Percentiles rank a stretch among this genome's conserved stretches.
Conservation (phyloP, 768 basidiomycete species). For the Mycena epipterygia region DNA sequence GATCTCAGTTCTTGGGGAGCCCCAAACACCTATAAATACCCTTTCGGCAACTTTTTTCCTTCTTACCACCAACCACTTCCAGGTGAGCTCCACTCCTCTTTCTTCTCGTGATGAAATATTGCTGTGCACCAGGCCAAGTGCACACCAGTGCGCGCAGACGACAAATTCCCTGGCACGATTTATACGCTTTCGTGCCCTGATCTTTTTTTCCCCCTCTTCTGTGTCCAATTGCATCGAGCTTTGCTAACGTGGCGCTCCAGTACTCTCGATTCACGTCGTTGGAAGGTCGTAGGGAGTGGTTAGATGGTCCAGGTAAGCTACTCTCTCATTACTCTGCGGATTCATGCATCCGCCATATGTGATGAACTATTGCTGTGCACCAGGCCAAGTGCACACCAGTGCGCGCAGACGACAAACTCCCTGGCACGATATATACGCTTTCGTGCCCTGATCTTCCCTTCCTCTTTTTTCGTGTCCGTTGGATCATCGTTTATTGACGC, state of each 20-base stretch:
- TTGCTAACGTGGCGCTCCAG: conserved; percentile 3
- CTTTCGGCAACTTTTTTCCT: neutral
- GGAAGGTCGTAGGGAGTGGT: neutral
- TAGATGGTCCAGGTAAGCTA: conserved; percentile 3
- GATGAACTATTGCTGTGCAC: conserved; percentile 34
- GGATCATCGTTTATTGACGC: neutral
- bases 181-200: conserved; percentile 70
- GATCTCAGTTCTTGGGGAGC: neutral
- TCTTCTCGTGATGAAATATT: conserved; percentile 55
- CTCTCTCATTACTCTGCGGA: neutral
- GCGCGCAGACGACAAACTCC: conserved; percentile 27
- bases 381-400: conserved; percentile 27
- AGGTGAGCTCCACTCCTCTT: conserved; percentile 38
- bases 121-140: conserved; percentile 76
- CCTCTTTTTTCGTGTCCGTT: neutral
- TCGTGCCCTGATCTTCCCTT: conserved; percentile 27
- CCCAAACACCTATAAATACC: too few species aligned
- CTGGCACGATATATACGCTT: conserved; percentile 33
- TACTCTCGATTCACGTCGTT: neutral
- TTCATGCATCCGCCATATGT: conserved; percentile 12
- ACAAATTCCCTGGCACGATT: conserved; percentile 60
- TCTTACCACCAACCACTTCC: conserved; percentile 10
- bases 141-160: conserved; percentile 55
- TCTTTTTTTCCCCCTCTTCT: conserved; percentile 31
- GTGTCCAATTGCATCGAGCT: neutral